Percentiles rank a stretch among this genome's conserved stretches.
Evolutionary conservation across 1,284 basidiomycete genomes (phyloP).

Genomic region (Anthracocystis panici-leucophaei): DNA sequence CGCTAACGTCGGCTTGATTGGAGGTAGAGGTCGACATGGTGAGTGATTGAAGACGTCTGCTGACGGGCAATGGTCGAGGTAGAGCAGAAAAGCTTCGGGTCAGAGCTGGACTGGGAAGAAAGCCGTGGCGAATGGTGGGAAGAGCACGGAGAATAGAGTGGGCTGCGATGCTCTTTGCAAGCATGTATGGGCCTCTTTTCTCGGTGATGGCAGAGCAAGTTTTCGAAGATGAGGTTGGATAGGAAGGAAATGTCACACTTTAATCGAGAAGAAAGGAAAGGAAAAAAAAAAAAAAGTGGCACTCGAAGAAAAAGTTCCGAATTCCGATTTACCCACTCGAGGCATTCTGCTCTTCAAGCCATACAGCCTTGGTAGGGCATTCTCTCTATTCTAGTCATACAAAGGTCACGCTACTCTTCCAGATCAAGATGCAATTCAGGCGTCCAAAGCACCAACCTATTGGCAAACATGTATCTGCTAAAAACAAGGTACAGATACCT

Average conservation of each 20-base stretch:
- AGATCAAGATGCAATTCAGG: slow-evolving; percentile 20
- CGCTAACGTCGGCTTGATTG: not conserved
- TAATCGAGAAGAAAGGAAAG: not conserved
- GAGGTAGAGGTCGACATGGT: slow-evolving; percentile 10
- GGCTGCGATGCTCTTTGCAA: slow-evolving; percentile 4
- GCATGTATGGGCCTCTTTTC: slow-evolving; percentile 25
- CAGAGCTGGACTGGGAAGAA: not conserved
- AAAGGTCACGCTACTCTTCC: not conserved
- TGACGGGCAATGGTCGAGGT: not conserved
- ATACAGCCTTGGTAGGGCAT: not conserved
- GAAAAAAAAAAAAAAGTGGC: not conserved
- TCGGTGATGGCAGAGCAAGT: not conserved
- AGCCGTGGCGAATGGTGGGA: not conserved
- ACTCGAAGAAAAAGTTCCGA: not conserved
- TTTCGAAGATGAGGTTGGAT: not conserved
- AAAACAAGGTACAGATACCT: slow-evolving; percentile 62
- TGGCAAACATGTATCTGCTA: slow-evolving; percentile 61
- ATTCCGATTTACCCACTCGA: slow-evolving; percentile 1
- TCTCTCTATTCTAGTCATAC: not conserved
- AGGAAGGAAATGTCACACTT: not conserved
- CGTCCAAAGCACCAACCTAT: slow-evolving; percentile 35
- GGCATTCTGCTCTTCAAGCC: not conserved
- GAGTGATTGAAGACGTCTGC: not conserved
- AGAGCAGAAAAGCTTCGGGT: not conserved
- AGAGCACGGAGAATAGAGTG: slow-evolving; percentile 5